These are phyloP conservation scores for Chlamydomonas reinhardtii DNA, from an alignment of 163 green algal genomes.

Conservation along the genomic window DNA sequence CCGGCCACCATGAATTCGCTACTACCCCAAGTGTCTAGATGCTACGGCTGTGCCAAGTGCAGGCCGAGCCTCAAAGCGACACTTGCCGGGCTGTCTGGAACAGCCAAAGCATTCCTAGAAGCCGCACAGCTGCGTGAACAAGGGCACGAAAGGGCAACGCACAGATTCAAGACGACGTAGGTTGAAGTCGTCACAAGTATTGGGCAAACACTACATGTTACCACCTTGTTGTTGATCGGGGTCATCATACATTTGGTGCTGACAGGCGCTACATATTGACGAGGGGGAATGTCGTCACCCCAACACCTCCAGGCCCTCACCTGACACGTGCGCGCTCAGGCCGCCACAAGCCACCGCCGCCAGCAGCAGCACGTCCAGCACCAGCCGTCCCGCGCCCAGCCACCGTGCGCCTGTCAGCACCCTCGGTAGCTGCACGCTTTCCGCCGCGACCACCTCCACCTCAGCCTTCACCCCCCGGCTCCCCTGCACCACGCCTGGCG, in stretches of 20 bases:
- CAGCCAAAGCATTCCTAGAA: conserved; percentile 35
- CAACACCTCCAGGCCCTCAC: background rate
- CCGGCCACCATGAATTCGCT: too few relatives aligned
- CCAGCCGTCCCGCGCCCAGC: background rate
- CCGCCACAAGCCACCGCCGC: background rate
- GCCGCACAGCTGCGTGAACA: conserved; percentile 2
- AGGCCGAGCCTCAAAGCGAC: background rate
- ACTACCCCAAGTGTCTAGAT: too few relatives aligned
- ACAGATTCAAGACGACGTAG: too few relatives aligned
- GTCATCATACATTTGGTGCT: too few relatives aligned
- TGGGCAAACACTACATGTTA: too few relatives aligned
- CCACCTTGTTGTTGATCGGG: too few relatives aligned
- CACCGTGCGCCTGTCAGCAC: background rate
- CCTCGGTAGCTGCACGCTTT: background rate
- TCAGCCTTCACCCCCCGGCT: background rate
- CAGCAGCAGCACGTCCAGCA: conserved; percentile 17
- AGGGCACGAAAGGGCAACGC: too few relatives aligned
- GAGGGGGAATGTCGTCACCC: too few relatives aligned
- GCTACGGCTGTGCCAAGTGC: too few relatives aligned
- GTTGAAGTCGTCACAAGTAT: too few relatives aligned
- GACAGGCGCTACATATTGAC: too few relatives aligned
- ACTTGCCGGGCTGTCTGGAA: conserved; percentile 3
- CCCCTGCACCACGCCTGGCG: background rate
- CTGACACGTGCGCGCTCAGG: conserved; percentile 1
- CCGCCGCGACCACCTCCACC: background rate